Base-by-base conservation (phyloP, 768 basidiomycete genomes). In the Trametes sanguinea region DNA sequence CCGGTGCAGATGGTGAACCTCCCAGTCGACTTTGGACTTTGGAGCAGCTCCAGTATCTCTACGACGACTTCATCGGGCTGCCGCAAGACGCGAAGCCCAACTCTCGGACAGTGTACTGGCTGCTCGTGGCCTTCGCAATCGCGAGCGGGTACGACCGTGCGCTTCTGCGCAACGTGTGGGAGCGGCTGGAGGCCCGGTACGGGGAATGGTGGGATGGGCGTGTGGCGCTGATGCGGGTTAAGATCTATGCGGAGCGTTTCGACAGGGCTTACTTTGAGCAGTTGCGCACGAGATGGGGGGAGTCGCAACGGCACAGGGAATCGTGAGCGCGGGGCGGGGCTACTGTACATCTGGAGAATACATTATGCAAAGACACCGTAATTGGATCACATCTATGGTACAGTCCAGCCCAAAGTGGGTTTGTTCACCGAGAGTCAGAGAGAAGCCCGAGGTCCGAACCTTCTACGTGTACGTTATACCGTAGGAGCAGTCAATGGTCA, bases 121-220 rank as follows among this genome's bases (percentile, higher is more conserved):
- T 90, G 52, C 72, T 95, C 64, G 70, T 81, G 16, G 87, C 88
- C 0, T 90, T 86, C 64, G 80, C 79, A 61, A 84, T 77, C 71
- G 78, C 85, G n/a, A 88, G 83, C 54, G 79, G 77, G 7, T 70
- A 77, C 40, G 83, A 92, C 65, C 60, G 71, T 1, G 71, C 68
- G 35, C 72, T 82, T 51, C 67, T 93, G 52, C 82, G 85, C 27
- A 68, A 76, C 11, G 83, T 85, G 45, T 91, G 86, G 84, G 72
- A 70, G 43, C 75, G 73, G 65, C 67, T 94, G 47, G 85, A 87
- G 69, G 70, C 68, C 46, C 80, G 82, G 60, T 93, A 86, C 62
- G 78, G 77, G 46, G 69, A 8, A 80, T 78, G 77, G 73, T 79
- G 22, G 82, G 82, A 56, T 72, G 80, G 54, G 61, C 80, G 50